Base-by-base conservation (phyloP, 2,329 filamentous ascomycete species). In the Pseudocercospora vitis region DNA sequence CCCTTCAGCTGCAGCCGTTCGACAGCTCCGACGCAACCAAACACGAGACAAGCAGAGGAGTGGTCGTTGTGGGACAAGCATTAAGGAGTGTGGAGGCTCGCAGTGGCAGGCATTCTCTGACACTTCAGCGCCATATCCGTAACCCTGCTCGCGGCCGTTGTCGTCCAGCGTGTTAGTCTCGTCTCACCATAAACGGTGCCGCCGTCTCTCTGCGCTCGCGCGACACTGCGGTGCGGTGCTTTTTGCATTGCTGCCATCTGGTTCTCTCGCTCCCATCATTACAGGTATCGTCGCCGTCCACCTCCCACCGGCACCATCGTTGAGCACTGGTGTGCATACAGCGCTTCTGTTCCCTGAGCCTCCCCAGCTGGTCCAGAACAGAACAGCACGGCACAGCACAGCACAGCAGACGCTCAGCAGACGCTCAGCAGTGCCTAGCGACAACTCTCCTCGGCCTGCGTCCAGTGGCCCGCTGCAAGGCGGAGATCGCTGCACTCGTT, bases 401-500 rank as follows among this genome's bases (percentile, higher is more conserved):
- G n/a, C n/a, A n/a, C n/a, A 29, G 11, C 35, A 39, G 40, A 26
- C 26, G 42, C 44, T 21, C 44, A 21, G 24, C 32, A 47, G 44
- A n/a, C n/a, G n/a, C n/a, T n/a, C n/a, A n/a, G n/a, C n/a, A n/a
- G n/a, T n/a, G n/a, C n/a, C n/a, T n/a, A n/a, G n/a, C n/a, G n/a
- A n/a, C 28, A 26, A 40, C 40, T 29, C 32, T 48, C 47, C 39
- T 55, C 40, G 46, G 47, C 52, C 19, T 49, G 35, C 24, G 16
- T 44, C 35, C 39, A 45, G 48, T 50, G 50, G 47, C 40, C 39
- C 24, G 47, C 52, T 50, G 52, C 52, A 50, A 31, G 39, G 52
- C 46, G 40, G 52, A 39, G 35, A 55, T 55, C 52, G 39, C 47
- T 55, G 52, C 42, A 31, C 42, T 46, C 42, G 42, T 48, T 50